Base-by-base conservation (phyloP, 345 rosid genomes). In the Raphanus raphanistrum region DNA sequence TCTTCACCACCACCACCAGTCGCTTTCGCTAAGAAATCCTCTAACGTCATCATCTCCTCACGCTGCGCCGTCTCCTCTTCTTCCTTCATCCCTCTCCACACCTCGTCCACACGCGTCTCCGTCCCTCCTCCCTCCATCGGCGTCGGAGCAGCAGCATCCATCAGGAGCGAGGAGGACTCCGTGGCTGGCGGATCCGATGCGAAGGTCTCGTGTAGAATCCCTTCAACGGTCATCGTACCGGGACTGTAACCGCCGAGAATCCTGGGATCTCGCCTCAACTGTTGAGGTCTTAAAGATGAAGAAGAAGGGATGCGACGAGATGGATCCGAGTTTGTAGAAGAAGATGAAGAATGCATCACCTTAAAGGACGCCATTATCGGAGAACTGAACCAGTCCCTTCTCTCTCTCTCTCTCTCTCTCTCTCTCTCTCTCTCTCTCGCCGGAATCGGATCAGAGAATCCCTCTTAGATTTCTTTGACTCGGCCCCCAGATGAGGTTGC, bases 1-100 rank as follows among this genome's bases (percentile, higher is more conserved):
- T 16, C 52, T 41, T 1, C 54, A 5, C 57, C 57, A 21, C n/a
- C n/a, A 3, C 86, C 93, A 0, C 86, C 95, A 0, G 86, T 90
- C 0, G 91, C 90, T 85, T 84, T 88, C 8, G 87, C 92, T 73
- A 95, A 77, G 45, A 92, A 95, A 80, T 95, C 97, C 86, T 95
- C 99, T 57, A 95, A 79, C 66, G 99, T 95, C 92, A 92, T 82
- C 0, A 79, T 79, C 82, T 92, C 97, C 29, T 89, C 93, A 13
- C 13, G 15, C 5, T 84, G 73, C 5, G 83, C 71, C 55, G 75
- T 80, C 74, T 92, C 97, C n/a, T 5, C 55, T 50, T 50, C 55
- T 80, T 87, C 89, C 85, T 94, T 94, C 96, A 74, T 79, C 71
- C 89, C 90, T 78, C 91, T 83, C 98, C 98, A 94, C 10, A 90